Evolutionary conservation across 805 yeast genomes (phyloP), one percentile per base, ranked within the genome.

Genomic region (Schizosaccharomyces japonicus): DNA sequence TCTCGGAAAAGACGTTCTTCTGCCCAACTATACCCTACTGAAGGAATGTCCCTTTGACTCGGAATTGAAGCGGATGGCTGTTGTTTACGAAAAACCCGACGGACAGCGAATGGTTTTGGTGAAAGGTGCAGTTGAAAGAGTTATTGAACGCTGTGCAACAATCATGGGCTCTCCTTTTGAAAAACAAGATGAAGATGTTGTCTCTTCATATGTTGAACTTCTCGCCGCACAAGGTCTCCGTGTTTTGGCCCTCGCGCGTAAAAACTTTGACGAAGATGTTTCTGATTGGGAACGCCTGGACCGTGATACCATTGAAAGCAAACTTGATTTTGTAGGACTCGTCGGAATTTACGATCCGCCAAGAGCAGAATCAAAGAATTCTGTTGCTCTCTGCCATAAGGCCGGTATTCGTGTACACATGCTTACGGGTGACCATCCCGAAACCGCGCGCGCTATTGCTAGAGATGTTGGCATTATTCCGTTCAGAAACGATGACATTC

Each of bases 331-430:
- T 54, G 63, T 74, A 36, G 87, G 87, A 2, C 63, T 79, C 21
- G 73, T 77, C 54, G 87, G 87, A 51, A 78, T 79, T 53, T 78
- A 79, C 57, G 87, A 79, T 58, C 87, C 87, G 17, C 87, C 87
- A 49, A 67, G 87, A 55, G 63, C 65, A 10, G 85, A 79, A 62
- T 72, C 82, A 13, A 71, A 73, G 8, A 71, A 65, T 10, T 71
- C 80, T 4, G 85, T 79, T 21, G 70, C 69, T 54, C 59, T 63
- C 50, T 78, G 85, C 60, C 83, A 77, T 57, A 65, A 60, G 45
- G 87, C 87, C 13, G 87, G 87, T 51, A 75, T 79, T 54, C 73
- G 75, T 52, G 85, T 79, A 44, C 82, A 75, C 54, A 79, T 79
- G 87, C 69, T 80, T 36, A 79, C 87, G 17, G 87, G 87, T 52